Conservation (phyloP, 2,329 filamentous ascomycete genomes). For the Talaromyces islandicus region DNA sequence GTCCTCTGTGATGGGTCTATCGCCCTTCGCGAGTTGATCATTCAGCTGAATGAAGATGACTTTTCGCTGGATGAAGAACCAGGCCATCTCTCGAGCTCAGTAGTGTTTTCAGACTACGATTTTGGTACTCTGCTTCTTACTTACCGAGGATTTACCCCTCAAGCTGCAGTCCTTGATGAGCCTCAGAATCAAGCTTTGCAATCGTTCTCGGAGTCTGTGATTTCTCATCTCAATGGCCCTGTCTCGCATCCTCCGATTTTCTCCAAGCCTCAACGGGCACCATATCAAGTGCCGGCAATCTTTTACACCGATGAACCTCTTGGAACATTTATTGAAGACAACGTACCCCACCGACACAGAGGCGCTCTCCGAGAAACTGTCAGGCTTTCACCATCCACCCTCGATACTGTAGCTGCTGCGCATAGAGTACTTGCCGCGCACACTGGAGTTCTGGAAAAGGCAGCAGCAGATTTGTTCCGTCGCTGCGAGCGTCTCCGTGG, state of each 20-base stretch:
- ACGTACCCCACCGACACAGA: conserved; percentile 38
- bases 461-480: conserved; percentile 47
- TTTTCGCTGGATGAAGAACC: conserved; percentile 14
- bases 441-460: conserved; percentile 40
- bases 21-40: conserved; percentile 44
- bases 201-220: conserved; percentile 19
- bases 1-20: conserved; percentile 49
- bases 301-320: conserved; percentile 35
- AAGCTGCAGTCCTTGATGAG: conserved; percentile 48
- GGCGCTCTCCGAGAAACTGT: conserved; percentile 40
- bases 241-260: background rate
- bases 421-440: conserved; percentile 43
- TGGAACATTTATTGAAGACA: conserved; percentile 36
- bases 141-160: conserved; percentile 41
- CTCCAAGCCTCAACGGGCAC: conserved; percentile 29
- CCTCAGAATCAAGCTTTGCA: conserved; percentile 30
- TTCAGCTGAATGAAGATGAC: conserved; percentile 33
- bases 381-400: conserved; percentile 42
- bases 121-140: conserved; percentile 55
- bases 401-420: conserved; percentile 42
- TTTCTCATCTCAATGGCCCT: conserved; percentile 19
- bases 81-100: conserved; percentile 40
- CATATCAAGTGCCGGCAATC: conserved; percentile 37
- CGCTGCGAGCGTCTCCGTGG: conserved; percentile 44
- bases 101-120: conserved; percentile 52